These are phyloP conservation scores for Lecanosticta acicola DNA, from an alignment of 2,329 filamentous ascomycete genomes.

Conservation along the genomic window DNA sequence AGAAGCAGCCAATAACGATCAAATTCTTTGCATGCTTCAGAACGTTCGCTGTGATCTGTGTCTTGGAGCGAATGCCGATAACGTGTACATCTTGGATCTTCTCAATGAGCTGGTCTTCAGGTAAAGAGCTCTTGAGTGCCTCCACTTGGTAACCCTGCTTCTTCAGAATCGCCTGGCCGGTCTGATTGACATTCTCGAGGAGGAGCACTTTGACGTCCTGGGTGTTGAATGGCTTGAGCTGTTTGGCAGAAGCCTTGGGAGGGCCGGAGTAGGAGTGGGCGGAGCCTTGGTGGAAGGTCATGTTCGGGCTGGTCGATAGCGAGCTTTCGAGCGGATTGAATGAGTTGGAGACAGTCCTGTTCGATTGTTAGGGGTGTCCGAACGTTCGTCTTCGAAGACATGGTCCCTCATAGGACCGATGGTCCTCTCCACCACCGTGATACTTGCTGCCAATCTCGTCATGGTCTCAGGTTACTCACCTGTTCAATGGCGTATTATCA, in stretches of 20 bases:
- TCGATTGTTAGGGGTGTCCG: conserved; percentile 11
- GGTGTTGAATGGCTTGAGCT: conserved; percentile 90
- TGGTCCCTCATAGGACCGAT: not conserved
- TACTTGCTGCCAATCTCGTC: not conserved
- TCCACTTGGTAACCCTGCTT: conserved; percentile 95
- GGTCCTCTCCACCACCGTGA: not conserved
- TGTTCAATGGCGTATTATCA: conserved; percentile 10
- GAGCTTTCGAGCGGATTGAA: conserved; percentile 44
- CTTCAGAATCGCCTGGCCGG: conserved; percentile 74
- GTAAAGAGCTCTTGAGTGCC: conserved; percentile 77
- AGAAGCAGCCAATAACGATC: conserved; percentile 95
- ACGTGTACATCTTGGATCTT: conserved; percentile 98
- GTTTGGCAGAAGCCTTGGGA: conserved; percentile 54
- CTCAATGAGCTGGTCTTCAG: conserved; percentile 89
- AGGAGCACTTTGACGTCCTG: conserved; percentile 95
- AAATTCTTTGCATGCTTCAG: conserved; percentile 87
- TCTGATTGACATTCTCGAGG: conserved; percentile 91
- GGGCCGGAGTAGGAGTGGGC: conserved; percentile 51
- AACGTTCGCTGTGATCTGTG: conserved; percentile 81
- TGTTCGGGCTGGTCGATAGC: conserved; percentile 68
- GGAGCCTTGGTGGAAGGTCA: conserved; percentile 68
- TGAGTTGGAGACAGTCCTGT: conserved; percentile 34
- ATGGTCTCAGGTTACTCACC: not conserved
- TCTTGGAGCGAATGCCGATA: conserved; percentile 97
- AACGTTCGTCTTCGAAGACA: not conserved